Evolutionary conservation across 2,329 filamentous ascomycete genomes (phyloP), one percentile per base, ranked within the genome.

Genomic region (Calonectria naviculata): DNA sequence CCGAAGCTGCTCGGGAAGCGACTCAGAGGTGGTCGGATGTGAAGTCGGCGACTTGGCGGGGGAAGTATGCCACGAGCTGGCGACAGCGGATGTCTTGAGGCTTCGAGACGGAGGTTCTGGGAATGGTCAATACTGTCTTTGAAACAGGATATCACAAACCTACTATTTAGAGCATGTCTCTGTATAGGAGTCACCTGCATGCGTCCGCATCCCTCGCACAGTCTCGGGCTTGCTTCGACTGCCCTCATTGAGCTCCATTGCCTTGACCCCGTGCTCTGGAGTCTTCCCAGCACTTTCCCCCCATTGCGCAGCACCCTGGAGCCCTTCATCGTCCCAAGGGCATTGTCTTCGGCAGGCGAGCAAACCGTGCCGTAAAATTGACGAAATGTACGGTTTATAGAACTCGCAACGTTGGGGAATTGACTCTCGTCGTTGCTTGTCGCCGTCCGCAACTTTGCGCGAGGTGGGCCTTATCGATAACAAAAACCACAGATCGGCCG

Each of bases 1-100:
- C 67, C 87, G 88, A 26, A 90, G 82, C 63, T 88, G 84, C 70
- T 88, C 87, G 31, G 87, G 79, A 38, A 87, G 79, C 78, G 78
- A 70, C 68, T 74, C 71, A 61, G 75, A 61, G 44, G 77, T 75
- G 12, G 80, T 77, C 1, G 83, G 82, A 65, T 85, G 80, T 49
- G 81, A 75, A 0, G 82, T 82, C 0, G 85, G 84, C 4, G 80
- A 79, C 28, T 74, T 73, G 4, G 80, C 77, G 5, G 80, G 76
- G 17, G 77, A 75, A 10, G 78, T 71, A 36, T 80, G 80, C 82
- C 82, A 84, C 64, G 76, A 63, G 15, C 62, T 65, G 28, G 56
- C 54, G 3, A 73, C 42, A 8, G 74, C 49, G 19, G 71, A 75
- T 21, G 73, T 74, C 8, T 76, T 71, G 15, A 75, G 65, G 17